Percentiles rank a stretch among this genome's conserved stretches.
Conservation (phyloP, 2,329 filamentous ascomycete genomes). For the Claviceps sorghi region DNA sequence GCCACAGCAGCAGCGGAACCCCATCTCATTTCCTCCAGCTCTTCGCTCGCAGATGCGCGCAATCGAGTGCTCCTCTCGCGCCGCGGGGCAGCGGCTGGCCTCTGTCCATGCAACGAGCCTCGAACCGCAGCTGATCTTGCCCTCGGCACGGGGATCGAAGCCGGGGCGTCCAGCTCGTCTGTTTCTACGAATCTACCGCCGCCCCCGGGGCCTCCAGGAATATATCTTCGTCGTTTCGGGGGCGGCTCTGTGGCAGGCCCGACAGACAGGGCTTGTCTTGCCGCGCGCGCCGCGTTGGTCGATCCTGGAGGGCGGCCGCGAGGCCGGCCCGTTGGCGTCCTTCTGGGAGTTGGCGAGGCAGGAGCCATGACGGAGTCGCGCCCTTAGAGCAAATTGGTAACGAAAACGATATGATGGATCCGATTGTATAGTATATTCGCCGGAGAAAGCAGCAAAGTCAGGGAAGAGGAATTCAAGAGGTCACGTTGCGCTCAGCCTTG, state of each 20-base stretch:
- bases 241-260: constrained; percentile 41
- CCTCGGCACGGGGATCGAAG: constrained; percentile 24
- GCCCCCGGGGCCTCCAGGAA: constrained; percentile 74
- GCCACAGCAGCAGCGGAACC: constrained; percentile 81
- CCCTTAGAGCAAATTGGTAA: neutral
- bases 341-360: constrained; percentile 24
- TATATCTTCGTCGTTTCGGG: constrained; percentile 59
- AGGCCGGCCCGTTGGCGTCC: constrained; percentile 28
- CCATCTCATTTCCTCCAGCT: constrained; percentile 52
- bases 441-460: neutral
- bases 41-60: constrained; percentile 35
- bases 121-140: constrained; percentile 28
- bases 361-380: constrained; percentile 17
- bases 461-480: neutral
- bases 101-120: constrained; percentile 24
- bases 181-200: constrained; percentile 73
- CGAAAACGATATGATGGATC: neutral
- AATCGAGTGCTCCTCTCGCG: constrained; percentile 43
- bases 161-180: constrained; percentile 46
- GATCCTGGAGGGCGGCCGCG: constrained; percentile 32
- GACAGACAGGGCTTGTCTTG: constrained; percentile 21
- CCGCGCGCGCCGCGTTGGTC: constrained; percentile 26
- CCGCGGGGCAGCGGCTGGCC: constrained; percentile 33
- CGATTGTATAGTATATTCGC: neutral
- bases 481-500: constrained; percentile 16